Evolutionary conservation across 257 asterid genomes (phyloP).

Genomic region (Rubia yunnanensis): DNA sequence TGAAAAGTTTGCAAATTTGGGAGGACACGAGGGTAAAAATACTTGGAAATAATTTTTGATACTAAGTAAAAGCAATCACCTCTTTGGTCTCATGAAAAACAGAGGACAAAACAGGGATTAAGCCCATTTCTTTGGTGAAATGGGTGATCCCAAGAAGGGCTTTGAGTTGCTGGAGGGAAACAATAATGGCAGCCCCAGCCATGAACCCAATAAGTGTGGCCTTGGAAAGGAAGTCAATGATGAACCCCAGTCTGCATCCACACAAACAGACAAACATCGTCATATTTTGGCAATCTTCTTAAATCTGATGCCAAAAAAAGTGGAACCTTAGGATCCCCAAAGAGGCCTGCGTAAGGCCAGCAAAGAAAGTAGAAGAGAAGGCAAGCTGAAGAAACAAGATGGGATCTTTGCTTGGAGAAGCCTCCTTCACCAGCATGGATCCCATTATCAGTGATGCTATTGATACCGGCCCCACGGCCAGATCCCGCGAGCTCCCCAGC

Average conservation of each 20-base stretch:
- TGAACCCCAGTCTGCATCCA: constrained; percentile 66
- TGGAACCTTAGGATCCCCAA: constrained; percentile 62
- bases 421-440: constrained; percentile 66
- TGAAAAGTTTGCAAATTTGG: no score
- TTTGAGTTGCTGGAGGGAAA: constrained; percentile 79
- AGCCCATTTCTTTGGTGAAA: constrained; percentile 70
- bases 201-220: constrained; percentile 84
- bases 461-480: constrained; percentile 86
- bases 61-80: constrained; percentile 18
- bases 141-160: constrained; percentile 60
- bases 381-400: constrained; percentile 74
- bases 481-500: constrained; percentile 88
- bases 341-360: constrained; percentile 80
- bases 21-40: no score
- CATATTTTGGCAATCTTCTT: neutral
- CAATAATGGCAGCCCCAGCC: constrained; percentile 92
- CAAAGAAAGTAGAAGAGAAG: constrained; percentile 70
- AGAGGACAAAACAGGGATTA: constrained; percentile 62
- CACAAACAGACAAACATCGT: neutral
- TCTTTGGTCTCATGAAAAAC: constrained; percentile 51
- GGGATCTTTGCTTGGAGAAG: constrained; percentile 53
- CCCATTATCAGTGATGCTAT: constrained; percentile 75
- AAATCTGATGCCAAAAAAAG: neutral
- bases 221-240: constrained; percentile 72
- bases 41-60: no score